A percentile compares a stretch with the other conserved stretches of the same genome.
These are phyloP conservation scores for Fermentozyma sake DNA, from an alignment of 1,139 yeast genomes.

Conservation along the genomic window DNA sequence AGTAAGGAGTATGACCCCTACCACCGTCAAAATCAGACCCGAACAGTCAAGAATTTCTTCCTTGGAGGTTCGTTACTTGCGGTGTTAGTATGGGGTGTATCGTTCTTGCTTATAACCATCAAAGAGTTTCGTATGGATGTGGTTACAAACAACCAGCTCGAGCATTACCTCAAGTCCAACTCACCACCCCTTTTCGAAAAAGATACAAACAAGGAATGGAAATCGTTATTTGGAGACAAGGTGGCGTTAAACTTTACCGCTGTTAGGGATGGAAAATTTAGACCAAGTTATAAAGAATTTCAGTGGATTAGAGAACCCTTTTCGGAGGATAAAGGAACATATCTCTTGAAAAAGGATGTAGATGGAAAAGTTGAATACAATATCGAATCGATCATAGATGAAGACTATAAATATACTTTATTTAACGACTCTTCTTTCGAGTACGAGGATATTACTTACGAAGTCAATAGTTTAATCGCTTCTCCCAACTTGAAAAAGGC, in stretches of 20 bases:
- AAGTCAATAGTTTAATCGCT: slow-evolving; percentile 51
- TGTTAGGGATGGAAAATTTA: slow-evolving; percentile 48
- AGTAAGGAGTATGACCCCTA: too few relatives aligned
- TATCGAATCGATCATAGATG: slow-evolving; percentile 49
- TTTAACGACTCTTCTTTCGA: slow-evolving; percentile 47
- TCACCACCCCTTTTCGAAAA: slow-evolving; percentile 7
- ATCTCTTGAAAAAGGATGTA: slow-evolving; percentile 33
- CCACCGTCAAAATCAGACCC: too few relatives aligned
- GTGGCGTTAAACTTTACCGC: slow-evolving; percentile 27
- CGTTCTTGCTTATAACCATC: slow-evolving; percentile 27
- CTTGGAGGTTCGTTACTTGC: slow-evolving; percentile 22
- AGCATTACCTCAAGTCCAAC: slow-evolving; percentile 6
- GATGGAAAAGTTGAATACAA: slow-evolving; percentile 28
- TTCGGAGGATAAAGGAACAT: slow-evolving; percentile 51
- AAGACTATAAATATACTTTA: slow-evolving; percentile 37
- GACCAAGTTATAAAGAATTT: slow-evolving; percentile 45
- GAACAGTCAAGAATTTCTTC: too few relatives aligned
- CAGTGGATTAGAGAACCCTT: slow-evolving; percentile 63
- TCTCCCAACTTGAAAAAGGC: slow-evolving; percentile 62
- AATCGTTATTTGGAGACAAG: slow-evolving; percentile 17
- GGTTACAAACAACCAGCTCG: slow-evolving; percentile 5
- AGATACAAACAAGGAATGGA: neutral
- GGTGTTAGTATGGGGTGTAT: slow-evolving; percentile 37
- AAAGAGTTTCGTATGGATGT: slow-evolving; percentile 13
- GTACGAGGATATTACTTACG: slow-evolving; percentile 34